A percentile compares a stretch with the other conserved stretches of the same genome.
Evolutionary conservation across 2,329 filamentous ascomycete species (phyloP).

Genomic region (Botrytis fabae): DNA sequence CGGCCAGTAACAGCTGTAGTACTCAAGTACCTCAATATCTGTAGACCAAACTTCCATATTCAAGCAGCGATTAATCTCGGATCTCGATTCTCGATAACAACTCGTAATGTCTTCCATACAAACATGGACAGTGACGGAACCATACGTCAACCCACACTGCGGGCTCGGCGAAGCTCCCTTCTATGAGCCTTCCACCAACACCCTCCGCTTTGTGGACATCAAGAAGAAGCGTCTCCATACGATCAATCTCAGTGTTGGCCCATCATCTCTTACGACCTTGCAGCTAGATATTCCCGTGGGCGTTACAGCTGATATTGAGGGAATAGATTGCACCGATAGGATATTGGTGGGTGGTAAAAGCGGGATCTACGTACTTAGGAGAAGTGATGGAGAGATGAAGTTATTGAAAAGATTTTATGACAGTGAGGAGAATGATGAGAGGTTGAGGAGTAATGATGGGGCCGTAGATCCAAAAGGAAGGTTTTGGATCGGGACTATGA

Average conservation of each 20-base stretch:
- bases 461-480: conserved; percentile 76
- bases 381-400: conserved; percentile 55
- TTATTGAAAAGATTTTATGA: conserved; percentile 53
- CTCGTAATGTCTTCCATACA: conserved; percentile 37
- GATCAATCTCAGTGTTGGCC: conserved; percentile 64
- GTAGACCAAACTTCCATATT: no score
- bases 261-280: conserved; percentile 31
- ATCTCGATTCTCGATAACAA: neutral
- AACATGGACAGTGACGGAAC: conserved; percentile 49
- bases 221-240: conserved; percentile 72
- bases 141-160: conserved; percentile 62
- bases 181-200: conserved; percentile 65
- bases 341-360: conserved; percentile 80
- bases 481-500: conserved; percentile 87
- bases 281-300: conserved; percentile 57
- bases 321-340: conserved; percentile 59
- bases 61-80: neutral
- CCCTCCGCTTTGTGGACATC: conserved; percentile 80
- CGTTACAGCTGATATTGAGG: conserved; percentile 77
- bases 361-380: conserved; percentile 77
- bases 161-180: conserved; percentile 72
- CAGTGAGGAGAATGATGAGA: conserved; percentile 37
- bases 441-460: conserved; percentile 77
- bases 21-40: neutral
- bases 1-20: neutral